Conservation (phyloP, 2,329 filamentous ascomycete species). For the Trichoderma sp. region DNA sequence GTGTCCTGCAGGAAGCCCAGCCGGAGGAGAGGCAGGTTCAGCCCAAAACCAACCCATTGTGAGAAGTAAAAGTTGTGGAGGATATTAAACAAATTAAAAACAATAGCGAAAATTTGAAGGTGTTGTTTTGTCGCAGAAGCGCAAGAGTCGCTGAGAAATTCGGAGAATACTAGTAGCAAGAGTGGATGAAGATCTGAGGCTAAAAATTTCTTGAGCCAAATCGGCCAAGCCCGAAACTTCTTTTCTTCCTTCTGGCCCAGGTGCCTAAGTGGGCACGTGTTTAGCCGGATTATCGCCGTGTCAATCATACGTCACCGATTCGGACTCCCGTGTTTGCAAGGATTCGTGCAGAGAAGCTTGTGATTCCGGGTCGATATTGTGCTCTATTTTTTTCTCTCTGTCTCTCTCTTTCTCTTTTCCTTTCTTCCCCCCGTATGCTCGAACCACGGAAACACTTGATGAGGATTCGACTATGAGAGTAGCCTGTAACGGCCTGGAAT, state of each 20-base stretch:
- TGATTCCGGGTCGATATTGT: constrained; percentile 9
- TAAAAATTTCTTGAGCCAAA: constrained; percentile 25
- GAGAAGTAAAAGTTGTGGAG: constrained; percentile 13
- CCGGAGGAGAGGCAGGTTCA: constrained; percentile 46
- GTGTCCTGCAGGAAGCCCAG: constrained; percentile 39
- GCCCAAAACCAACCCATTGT: constrained; percentile 67
- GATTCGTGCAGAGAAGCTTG: constrained; percentile 11
- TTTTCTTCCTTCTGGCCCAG: constrained; percentile 2
- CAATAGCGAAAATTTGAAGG: background rate
- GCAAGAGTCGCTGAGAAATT: background rate
- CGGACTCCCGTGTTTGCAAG: constrained; percentile 7
- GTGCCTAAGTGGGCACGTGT: constrained; percentile 28
- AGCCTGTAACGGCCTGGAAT: constrained; percentile 1
- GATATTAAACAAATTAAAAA: background rate
- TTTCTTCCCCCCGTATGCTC: background rate
- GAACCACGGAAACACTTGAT: background rate
- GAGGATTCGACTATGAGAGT: constrained; percentile 7
- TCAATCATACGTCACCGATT: constrained; percentile 29
- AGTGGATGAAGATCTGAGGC: background rate
- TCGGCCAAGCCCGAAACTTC: constrained; percentile 21
- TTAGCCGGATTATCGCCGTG: constrained; percentile 35
- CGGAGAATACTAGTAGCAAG: constrained; percentile 6
- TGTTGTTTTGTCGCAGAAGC: background rate
- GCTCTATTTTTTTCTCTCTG: background rate
- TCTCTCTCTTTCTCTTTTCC: background rate